Conservation (phyloP, 176 grass and related monocot genomes). For the Guadua angustifolia region DNA sequence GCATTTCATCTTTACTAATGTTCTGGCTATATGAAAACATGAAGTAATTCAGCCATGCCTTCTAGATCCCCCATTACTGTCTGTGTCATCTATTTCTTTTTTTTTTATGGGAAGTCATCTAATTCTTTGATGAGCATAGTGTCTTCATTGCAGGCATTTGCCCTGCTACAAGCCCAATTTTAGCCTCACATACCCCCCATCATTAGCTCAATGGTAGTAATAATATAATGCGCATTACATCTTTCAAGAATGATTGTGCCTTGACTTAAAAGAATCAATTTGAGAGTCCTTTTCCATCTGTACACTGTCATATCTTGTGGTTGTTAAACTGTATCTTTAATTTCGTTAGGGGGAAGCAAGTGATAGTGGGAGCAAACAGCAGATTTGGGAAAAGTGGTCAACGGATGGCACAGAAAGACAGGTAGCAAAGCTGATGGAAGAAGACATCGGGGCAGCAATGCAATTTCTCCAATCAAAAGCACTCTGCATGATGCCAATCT, state of each 20-base stretch:
- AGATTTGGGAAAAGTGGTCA: conserved; percentile 98
- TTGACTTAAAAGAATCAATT: conserved; percentile 30
- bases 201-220: conserved; percentile 17
- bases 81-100: neutral
- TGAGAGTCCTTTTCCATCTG: conserved; percentile 34
- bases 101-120: neutral
- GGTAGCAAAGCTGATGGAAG: conserved; percentile 93
- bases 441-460: conserved; percentile 91
- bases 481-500: conserved; percentile 98
- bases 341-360: conserved; percentile 82
- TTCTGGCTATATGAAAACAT: neutral
- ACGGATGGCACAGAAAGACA: conserved; percentile 97
- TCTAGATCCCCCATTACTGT: neutral
- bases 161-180: conserved; percentile 11
- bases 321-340: conserved; percentile 53
- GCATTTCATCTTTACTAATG: conserved; percentile 18
- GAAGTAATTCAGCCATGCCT: conserved; percentile 11
- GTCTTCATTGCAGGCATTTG: neutral
- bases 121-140: neutral
- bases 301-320: conserved; percentile 39
- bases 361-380: conserved; percentile 77
- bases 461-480: conserved; percentile 99
- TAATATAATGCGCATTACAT: conserved; percentile 13
- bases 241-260: conserved; percentile 13
- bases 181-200: neutral